phyloP scores from a whole-genome alignment of 163 green algal species.

The Scenedesmus sp. region DNA sequence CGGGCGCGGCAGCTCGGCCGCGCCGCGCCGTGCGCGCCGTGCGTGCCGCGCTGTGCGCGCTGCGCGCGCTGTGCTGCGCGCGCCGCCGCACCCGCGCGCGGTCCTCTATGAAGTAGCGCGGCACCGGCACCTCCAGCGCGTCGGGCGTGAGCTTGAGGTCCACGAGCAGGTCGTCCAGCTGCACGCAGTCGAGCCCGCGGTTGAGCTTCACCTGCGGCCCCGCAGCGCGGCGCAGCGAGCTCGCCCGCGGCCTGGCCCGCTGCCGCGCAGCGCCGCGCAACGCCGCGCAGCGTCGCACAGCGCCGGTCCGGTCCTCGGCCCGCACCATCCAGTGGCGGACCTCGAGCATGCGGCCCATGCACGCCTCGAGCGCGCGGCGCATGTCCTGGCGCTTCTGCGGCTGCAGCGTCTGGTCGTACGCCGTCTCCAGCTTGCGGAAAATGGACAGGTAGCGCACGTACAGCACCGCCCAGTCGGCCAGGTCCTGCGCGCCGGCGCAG shows the following conservation, averaged over 20 bases:
- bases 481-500: conserved; percentile 56
- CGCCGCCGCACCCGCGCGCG: conserved; percentile 51
- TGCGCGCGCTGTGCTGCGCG: not conserved
- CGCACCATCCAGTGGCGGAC: conserved; percentile 72
- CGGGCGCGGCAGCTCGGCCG: not conserved
- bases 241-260: no score
- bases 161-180: conserved; percentile 84
- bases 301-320: not conserved
- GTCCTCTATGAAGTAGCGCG: conserved; percentile 84
- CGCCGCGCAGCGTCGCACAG: no score
- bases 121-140: conserved; percentile 84
- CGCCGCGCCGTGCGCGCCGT: not conserved
- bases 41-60: not conserved
- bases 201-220: conserved; percentile 80
- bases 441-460: conserved; percentile 91
- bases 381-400: conserved; percentile 89
- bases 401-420: conserved; percentile 90
- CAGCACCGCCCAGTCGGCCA: conserved; percentile 79
- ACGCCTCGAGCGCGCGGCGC: conserved; percentile 80
- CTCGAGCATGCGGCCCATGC: conserved; percentile 85
- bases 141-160: conserved; percentile 88
- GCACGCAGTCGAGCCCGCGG: conserved; percentile 74
- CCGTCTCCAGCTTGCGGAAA: conserved; percentile 80
- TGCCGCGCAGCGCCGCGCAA: no score
- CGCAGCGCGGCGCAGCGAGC: no score